Evolutionary conservation across 139 green algal species (phyloP).

Genomic region (Closterium sp.): DNA sequence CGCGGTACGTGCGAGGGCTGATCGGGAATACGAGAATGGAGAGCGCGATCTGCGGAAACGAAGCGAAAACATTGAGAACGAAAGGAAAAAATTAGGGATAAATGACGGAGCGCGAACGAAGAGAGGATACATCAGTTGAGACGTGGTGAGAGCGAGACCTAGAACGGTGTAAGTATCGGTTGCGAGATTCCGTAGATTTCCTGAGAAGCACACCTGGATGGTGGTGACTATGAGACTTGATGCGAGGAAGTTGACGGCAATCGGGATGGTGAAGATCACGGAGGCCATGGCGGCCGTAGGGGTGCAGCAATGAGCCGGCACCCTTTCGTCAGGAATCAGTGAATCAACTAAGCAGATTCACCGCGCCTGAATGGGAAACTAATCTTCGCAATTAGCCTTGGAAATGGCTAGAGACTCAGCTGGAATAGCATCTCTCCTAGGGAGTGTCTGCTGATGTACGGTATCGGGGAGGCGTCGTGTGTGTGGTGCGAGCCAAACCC

Average conservation of each 20-base stretch:
- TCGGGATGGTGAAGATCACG: not conserved
- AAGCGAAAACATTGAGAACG: too few species aligned
- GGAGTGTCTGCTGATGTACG: not conserved
- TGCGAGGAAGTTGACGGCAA: not conserved
- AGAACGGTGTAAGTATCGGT: not conserved
- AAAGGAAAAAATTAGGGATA: not conserved
- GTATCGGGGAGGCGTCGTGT: not conserved
- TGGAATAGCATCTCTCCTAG: not conserved
- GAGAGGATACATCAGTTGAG: not conserved
- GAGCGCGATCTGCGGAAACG: conserved; percentile 7
- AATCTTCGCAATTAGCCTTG: not conserved
- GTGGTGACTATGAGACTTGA: not conserved
- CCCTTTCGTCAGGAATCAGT: not conserved
- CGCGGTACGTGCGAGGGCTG: conserved; percentile 17
- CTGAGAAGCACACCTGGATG: not conserved
- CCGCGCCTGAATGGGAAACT: not conserved
- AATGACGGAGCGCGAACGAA: not conserved
- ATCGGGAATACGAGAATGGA: conserved; percentile 35
- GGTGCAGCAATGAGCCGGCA: not conserved
- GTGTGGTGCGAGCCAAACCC: not conserved
- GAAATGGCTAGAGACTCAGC: not conserved
- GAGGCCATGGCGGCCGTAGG: not conserved
- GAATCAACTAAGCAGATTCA: not conserved
- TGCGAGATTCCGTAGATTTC: not conserved
- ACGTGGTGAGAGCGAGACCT: not conserved